Conservation (phyloP, 2,329 filamentous ascomycete species). For the Seiridium unicorne region DNA sequence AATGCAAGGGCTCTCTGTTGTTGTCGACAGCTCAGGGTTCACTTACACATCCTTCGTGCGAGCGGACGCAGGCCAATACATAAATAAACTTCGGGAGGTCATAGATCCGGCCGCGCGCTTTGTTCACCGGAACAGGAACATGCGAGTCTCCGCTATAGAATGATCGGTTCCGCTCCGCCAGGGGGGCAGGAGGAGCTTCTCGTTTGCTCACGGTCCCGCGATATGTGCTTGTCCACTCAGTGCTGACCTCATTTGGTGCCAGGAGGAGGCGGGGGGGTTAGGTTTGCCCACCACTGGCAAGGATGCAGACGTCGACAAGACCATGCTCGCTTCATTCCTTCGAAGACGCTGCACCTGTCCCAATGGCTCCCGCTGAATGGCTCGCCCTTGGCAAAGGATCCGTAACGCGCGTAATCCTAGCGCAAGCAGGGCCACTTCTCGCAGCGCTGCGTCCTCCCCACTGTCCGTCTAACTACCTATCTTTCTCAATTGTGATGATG, state of each 20-base stretch:
- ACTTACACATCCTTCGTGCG: background rate
- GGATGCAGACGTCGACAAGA: no score
- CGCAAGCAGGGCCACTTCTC: no score
- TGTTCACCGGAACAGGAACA: background rate
- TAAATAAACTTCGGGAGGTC: background rate
- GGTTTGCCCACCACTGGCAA: no score
- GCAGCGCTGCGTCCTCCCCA: no score
- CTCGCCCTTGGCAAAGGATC: no score
- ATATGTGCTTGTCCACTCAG: background rate
- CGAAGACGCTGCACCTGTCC: no score
- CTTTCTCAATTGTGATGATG: background rate
- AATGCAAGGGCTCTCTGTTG: background rate
- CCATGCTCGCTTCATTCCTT: no score
- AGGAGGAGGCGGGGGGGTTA: no score
- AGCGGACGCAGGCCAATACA: background rate
- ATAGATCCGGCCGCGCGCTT: background rate
- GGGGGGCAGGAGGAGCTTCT: background rate
- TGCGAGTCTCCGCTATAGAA: background rate
- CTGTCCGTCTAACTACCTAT: background rate
- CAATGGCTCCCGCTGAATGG: no score
- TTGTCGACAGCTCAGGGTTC: background rate
- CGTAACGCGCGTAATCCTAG: no score
- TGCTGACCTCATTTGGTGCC: no score
- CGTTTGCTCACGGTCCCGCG: background rate
- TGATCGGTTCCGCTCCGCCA: background rate